phyloP scores from a whole-genome alignment of 2,329 filamentous ascomycete species.

The Pseudocercospora pini-densiflorae region DNA sequence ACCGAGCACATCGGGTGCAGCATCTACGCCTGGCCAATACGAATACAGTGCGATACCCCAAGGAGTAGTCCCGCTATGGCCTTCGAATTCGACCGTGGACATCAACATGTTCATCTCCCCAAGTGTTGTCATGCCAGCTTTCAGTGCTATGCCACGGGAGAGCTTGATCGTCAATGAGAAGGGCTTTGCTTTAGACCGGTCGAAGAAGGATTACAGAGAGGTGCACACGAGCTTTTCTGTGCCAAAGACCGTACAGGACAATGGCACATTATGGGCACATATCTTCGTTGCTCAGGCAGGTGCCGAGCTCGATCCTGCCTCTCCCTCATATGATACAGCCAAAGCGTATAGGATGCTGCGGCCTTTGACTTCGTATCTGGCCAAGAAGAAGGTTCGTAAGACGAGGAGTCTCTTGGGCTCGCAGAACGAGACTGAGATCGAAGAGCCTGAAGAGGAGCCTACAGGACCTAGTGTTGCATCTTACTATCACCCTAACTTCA shows the following conservation, averaged over 20 bases:
- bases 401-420: constrained; percentile 78
- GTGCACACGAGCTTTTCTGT: constrained; percentile 78
- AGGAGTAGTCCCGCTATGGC: constrained; percentile 85
- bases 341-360: constrained; percentile 83
- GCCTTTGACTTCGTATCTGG: constrained; percentile 85
- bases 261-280: constrained; percentile 93
- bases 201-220: constrained; percentile 74
- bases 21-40: constrained; percentile 44
- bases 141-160: constrained; percentile 68
- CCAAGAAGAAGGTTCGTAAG: constrained; percentile 89
- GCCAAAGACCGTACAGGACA: constrained; percentile 80
- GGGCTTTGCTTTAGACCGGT: constrained; percentile 60
- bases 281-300: constrained; percentile 85
- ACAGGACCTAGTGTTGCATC: constrained; percentile 74
- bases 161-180: constrained; percentile 79
- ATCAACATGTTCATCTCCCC: constrained; percentile 84
- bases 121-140: constrained; percentile 68
- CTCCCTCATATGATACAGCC: constrained; percentile 71
- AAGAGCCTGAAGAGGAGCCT: constrained; percentile 53
- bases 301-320: constrained; percentile 74
- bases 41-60: constrained; percentile 69
- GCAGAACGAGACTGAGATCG: constrained; percentile 50
- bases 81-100: constrained; percentile 76
- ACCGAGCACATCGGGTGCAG: constrained; percentile 23
- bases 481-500: constrained; percentile 96